A percentile compares a stretch with the other conserved stretches of the same genome.
These are phyloP conservation scores for Yamadazyma atmosphaerica DNA, from an alignment of 1,139 yeast genomes.

Conservation along the genomic window DNA sequence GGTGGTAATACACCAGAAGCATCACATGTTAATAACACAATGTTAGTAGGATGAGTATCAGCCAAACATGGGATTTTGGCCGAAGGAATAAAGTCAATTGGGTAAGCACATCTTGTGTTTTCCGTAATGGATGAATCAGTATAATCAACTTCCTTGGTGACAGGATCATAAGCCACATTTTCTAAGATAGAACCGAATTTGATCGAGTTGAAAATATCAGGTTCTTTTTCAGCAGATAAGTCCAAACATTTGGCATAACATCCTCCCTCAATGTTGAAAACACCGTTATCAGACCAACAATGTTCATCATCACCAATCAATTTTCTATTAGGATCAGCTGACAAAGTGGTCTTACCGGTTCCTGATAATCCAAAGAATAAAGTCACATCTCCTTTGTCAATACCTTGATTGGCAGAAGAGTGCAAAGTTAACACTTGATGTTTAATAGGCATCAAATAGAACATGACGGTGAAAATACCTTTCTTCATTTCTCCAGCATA, in stretches of 20 bases:
- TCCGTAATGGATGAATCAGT: conserved; percentile 82
- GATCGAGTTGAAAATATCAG: conserved; percentile 95
- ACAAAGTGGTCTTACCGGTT: conserved; percentile 96
- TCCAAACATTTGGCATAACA: conserved; percentile 98
- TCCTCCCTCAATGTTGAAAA: conserved; percentile 99
- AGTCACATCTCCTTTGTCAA: conserved; percentile 73
- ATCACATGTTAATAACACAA: conserved; percentile 92
- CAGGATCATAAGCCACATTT: conserved; percentile 85
- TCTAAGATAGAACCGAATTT: conserved; percentile 93
- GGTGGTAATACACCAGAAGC: conserved; percentile 98
- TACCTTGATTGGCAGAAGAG: conserved; percentile 94
- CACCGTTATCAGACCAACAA: conserved; percentile 99
- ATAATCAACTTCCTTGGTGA: conserved; percentile 83
- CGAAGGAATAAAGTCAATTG: conserved; percentile 94
- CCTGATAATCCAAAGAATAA: conserved; percentile 96
- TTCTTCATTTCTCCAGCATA: conserved; percentile 99
- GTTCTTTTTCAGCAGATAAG: conserved; percentile 88
- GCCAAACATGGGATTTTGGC: conserved; percentile 96
- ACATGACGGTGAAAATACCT: conserved; percentile 98
- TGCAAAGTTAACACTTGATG: conserved; percentile 91
- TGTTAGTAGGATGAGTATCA: conserved; percentile 87
- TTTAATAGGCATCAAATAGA: conserved; percentile 95
- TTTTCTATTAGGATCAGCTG: conserved; percentile 93
- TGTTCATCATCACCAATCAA: conserved; percentile 99
- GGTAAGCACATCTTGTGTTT: conserved; percentile 98